These are phyloP conservation scores for Talaromyces sp. DNA, from an alignment of 2,329 filamentous ascomycete species.

Conservation along the genomic window DNA sequence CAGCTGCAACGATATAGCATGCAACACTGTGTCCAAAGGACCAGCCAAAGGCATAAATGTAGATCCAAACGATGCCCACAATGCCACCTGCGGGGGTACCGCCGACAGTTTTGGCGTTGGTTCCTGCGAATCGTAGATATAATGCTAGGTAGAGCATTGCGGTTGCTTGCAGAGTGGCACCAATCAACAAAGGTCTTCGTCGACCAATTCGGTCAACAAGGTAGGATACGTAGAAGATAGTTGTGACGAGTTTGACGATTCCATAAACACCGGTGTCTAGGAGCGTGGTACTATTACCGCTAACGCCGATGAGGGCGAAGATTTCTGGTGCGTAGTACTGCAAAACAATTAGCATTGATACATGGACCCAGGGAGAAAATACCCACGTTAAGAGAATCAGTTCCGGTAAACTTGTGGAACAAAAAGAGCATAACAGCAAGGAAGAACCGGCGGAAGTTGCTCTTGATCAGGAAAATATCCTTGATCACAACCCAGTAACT, in stretches of 20 bases:
- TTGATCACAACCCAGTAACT: constrained; percentile 39
- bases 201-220: constrained; percentile 37
- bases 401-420: constrained; percentile 47
- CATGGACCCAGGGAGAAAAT: not conserved
- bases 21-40: constrained; percentile 32
- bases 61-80: constrained; percentile 41
- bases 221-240: constrained; percentile 34
- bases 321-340: constrained; percentile 43
- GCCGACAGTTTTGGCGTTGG: constrained; percentile 28
- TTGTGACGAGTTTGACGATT: constrained; percentile 35
- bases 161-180: constrained; percentile 32
- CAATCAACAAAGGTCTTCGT: constrained; percentile 32
- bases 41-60: constrained; percentile 35
- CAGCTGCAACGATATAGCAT: constrained; percentile 31
- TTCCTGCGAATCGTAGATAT: constrained; percentile 36
- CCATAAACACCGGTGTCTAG: constrained; percentile 42
- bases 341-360: not conserved
- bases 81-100: constrained; percentile 43
- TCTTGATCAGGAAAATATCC: constrained; percentile 32
- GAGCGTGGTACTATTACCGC: constrained; percentile 31
- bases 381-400: constrained; percentile 38
- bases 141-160: constrained; percentile 36
- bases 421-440: constrained; percentile 39
- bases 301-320: constrained; percentile 43
- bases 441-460: constrained; percentile 37